Evolutionary conservation across 176 grass and related monocot genomes (phyloP), one percentile per base, ranked within the genome.

Genomic region (Thinopyrum elongatum): DNA sequence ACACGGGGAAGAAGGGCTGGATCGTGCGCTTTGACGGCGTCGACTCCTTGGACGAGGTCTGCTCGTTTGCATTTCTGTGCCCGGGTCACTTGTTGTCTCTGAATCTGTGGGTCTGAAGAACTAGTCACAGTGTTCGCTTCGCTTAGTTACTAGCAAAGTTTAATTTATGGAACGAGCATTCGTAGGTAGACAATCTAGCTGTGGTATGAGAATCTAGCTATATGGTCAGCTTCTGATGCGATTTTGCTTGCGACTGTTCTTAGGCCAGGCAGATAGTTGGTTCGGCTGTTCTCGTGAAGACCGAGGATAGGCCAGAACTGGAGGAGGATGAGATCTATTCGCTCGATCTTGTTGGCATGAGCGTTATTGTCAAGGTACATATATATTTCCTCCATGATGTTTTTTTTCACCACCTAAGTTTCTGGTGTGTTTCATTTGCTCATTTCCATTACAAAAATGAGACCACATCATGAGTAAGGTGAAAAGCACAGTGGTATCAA

Each of bases 211-310:
- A n/a, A n/a, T n/a, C n/a, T 84, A 42, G 31, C 3, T n/a, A 22
- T 82, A n/a, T 61, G 65, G 31, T 21, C 65, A n/a, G 12, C 35
- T 83, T 79, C 58, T 85, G 78, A 82, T 3, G 13, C 12, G 13
- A 31, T 83, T 75, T 61, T 22, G 26, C 17, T 62, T 12, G 3
- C n/a, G 15, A 36, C 38, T 90, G 10, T 63, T 84, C 70, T 61
- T 74, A 99, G 94, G 97, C 94, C 79, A 96, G 92, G 53, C 77
- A 92, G 57, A 90, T 99, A 85, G 90, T 96, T 47, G 97, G 97
- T 63, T 95, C 94, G 47, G 90, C 94, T 69, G 38, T 99, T 44
- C 90, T 99, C n/a, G 85, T 94, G 63, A 88, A 64, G 59, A 75
- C 83, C 21, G 88, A 74, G 31, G 94, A 99, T 76, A 95, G 90